Percentiles rank a stretch among this genome's conserved stretches.
These are phyloP conservation scores for Pythium aquatile DNA, from an alignment of 352 stramenopile genomes.

Conservation along the genomic window DNA sequence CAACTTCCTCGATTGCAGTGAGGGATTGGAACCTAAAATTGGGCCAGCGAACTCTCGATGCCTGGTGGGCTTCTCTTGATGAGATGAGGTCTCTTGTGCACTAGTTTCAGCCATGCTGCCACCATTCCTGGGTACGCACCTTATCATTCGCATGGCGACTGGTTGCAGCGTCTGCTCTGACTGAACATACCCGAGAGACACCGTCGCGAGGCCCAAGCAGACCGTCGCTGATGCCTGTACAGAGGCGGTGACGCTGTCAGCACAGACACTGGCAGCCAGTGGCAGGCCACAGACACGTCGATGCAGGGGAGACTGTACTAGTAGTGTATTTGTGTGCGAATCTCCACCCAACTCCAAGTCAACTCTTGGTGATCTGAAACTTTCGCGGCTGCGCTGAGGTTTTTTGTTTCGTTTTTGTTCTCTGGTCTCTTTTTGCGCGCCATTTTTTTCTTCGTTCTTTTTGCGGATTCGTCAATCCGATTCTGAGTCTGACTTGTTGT, in stretches of 20 bases:
- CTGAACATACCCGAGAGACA: neutral
- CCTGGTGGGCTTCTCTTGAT: neutral
- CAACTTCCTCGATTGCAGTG: too few relatives aligned
- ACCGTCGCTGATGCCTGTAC: neutral
- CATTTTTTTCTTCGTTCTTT: neutral
- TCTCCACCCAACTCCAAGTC: neutral
- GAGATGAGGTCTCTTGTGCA: neutral
- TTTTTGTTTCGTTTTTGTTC: neutral
- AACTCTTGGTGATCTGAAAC: slow-evolving; percentile 5
- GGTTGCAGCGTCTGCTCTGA: neutral
- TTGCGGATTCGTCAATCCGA: slow-evolving; percentile 1
- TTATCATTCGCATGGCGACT: neutral
- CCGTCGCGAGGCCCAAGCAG: neutral
- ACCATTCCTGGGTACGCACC: neutral
- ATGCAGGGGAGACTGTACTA: too few relatives aligned
- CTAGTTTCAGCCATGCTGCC: neutral
- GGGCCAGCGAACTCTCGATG: too few relatives aligned
- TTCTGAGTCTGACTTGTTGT: neutral
- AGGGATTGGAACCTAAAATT: too few relatives aligned
- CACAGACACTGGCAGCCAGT: neutral
- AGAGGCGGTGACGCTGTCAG: neutral
- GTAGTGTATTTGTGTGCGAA: neutral
- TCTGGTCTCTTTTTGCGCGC: neutral
- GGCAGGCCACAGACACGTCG: too few relatives aligned
- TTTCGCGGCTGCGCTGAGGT: neutral